Evolutionary conservation across 164 flowering plant genomes (phyloP).

Genomic region (Piper betle): DNA sequence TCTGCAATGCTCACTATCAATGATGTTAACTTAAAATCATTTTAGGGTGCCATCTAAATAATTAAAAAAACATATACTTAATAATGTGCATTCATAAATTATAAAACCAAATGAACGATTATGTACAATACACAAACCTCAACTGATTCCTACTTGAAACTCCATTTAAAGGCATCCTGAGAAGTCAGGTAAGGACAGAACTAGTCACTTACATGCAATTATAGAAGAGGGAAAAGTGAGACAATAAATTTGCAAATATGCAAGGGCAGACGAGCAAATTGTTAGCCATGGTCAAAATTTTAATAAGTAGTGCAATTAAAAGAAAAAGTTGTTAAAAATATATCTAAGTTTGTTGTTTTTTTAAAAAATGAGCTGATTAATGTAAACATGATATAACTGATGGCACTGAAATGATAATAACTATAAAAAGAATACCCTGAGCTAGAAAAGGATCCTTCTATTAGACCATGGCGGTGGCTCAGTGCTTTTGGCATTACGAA

Average conservation of each 20-base stretch:
- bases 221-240: not conserved
- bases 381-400: not conserved
- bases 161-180: constrained; percentile 42
- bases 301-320: too few species aligned
- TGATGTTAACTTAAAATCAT: too few species aligned
- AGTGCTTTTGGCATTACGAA: constrained; percentile 23
- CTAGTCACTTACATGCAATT: not conserved
- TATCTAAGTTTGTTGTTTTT: too few species aligned
- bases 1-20: too few species aligned
- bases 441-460: constrained; percentile 23
- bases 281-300: not conserved
- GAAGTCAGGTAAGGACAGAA: constrained; percentile 2
- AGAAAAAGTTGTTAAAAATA: too few species aligned
- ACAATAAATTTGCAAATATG: not conserved
- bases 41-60: too few species aligned
- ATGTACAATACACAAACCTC: too few species aligned
- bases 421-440: constrained; percentile 25
- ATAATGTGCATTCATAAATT: too few species aligned
- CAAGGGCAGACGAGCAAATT: not conserved
- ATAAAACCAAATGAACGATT: too few species aligned
- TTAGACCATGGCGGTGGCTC: constrained; percentile 85
- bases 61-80: too few species aligned
- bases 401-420: not conserved
- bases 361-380: not conserved
- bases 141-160: constrained; percentile 53